Base-by-base conservation (phyloP, 176 grass and related monocot species). In the Themeda triandra region DNA sequence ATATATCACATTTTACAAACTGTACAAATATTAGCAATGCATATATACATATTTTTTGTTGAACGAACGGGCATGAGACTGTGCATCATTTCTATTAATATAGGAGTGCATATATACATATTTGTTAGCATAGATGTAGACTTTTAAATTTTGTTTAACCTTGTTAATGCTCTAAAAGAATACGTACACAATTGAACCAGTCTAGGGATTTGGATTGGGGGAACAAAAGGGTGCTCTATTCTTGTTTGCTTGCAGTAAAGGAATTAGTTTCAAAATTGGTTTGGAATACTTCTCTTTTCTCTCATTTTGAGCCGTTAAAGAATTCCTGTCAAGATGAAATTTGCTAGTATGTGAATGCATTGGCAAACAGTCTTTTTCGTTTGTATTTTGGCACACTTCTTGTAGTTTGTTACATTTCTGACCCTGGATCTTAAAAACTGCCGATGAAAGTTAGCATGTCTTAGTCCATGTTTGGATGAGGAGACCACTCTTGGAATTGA, bases 1-100 rank as follows among this genome's bases (percentile, higher is more conserved):
- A 69, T 41, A 67, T 78, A 44, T 49, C 77, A 51, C 13, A 46
- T 84, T 28, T 67, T 88, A 76, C 36, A 85, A 45, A 63, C 66
- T n/a, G 8, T 36, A 69, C 3, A 85, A 58, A 58, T 15, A 6
- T 13, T 45, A 28, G 8, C n/a, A n/a, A n/a, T 56, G 28, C 69
- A 85, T 73, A 78, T 56, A 37, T 21, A 72, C 45, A 53, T 19
- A 63, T 80, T 37, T 29, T 45, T 45, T 45, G 13, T 45, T 13
- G 13, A 45, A 14, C 41, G 41, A 44, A 44, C 2, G 41, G 44
- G 44, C 44, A 45, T 13, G 44, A 13, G 44, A 45, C 44, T 45
- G 44, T 45, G 44, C 44, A 45, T 13, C 44, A 45, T 45, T 45
- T 44, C 44, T 45, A 45, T 45, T 45, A 45, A 45, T 45, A 45